Base-by-base conservation (phyloP, 306 rosid genomes). In the Oxytropis ochrocephala region DNA sequence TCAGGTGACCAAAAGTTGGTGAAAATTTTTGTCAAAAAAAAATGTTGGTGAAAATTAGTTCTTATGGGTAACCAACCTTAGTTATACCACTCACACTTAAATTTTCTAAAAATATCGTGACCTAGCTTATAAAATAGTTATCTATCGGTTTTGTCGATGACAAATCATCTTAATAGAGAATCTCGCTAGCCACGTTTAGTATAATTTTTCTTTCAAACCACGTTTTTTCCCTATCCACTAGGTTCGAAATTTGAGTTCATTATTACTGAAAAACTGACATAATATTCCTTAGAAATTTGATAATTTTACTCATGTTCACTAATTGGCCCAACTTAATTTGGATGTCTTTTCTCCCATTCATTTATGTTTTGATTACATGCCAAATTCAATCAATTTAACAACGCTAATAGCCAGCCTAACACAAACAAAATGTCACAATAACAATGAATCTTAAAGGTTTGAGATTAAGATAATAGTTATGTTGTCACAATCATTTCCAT, bases 401-500 rank as follows among this genome's bases (percentile, higher is more conserved):
- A 38, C 11, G 46, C 18, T 29, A 6, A 51, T 50, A 16, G 3
- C 51, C 4, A 39, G 44, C 50, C 18, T n/a, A 38, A 38, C 43
- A 46, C 42, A 2, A 51, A 67, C 42, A 47, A 67, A 42, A n/a
- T 9, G 44, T 53, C 11, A 8, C 19, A 14, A 12, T 3, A 48
- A 18, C 41, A n/a, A 36, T 16, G 24, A 44, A n/a, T 57, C 6
- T 51, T 62, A 27, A 21, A 35, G 11, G 62, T 42, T 2, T 18
- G 16, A 55, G 39, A 38, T 36, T 47, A 11, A 36, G 61, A 71
- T 12, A 47, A 27, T 1, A 41, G 57, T 2, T 29, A 6, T 53
- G 16, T 8, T 55, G 65, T 79, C 60, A n/a, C 24, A 70, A 47
- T 64, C 77, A 49, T 29, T 30, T 17, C 24, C 74, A 36, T 24